phyloP scores from a whole-genome alignment of 2,329 filamentous ascomycete genomes.

The Trichoderma cornu-damae region DNA sequence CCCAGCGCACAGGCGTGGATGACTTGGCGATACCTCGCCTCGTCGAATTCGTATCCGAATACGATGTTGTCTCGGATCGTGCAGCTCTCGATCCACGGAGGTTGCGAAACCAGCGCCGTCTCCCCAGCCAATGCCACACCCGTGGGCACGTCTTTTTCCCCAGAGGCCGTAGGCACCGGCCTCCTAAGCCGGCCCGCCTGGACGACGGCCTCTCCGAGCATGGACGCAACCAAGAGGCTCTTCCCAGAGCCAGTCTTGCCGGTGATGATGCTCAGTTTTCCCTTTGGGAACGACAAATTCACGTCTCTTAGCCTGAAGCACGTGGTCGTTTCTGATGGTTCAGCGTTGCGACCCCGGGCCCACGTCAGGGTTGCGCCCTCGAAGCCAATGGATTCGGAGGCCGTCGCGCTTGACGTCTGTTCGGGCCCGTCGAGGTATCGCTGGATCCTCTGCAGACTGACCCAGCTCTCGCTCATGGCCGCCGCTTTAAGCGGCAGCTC shows the following conservation, averaged over 20 bases:
- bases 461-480: constrained; percentile 10
- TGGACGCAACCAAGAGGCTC: background rate
- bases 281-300: background rate
- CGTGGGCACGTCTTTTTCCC: background rate
- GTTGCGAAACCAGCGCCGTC: background rate
- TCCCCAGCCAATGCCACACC: background rate
- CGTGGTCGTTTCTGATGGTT: background rate
- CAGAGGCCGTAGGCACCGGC: background rate
- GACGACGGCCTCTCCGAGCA: background rate
- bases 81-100: background rate
- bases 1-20: background rate
- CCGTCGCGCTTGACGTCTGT: background rate
- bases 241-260: background rate
- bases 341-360: background rate
- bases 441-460: constrained; percentile 14
- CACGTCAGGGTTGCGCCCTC: constrained; percentile 9
- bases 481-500: constrained; percentile 1
- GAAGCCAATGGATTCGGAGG: constrained; percentile 1
- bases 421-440: constrained; percentile 7
- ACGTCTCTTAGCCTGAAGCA: background rate
- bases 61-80: constrained; percentile 7
- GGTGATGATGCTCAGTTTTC: background rate
- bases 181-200: background rate
- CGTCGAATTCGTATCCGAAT: background rate
- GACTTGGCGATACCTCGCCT: background rate